A percentile compares a stretch with the other conserved stretches of the same genome.
These are phyloP conservation scores for Brasenia schreberi DNA, from an alignment of 164 flowering plant genomes.

Conservation along the genomic window DNA sequence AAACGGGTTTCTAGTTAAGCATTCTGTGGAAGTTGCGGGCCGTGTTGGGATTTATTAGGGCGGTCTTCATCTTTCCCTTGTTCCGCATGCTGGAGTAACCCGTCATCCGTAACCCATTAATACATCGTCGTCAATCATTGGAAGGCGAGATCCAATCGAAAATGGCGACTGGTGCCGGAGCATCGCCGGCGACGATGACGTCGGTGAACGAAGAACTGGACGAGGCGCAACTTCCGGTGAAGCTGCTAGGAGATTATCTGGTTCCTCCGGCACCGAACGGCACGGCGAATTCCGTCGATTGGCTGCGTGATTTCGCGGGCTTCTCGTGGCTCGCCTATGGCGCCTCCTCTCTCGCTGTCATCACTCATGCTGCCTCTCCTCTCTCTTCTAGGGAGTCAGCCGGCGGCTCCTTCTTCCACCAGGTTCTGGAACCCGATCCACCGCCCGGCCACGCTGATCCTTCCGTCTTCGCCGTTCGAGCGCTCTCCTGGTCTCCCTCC, in stretches of 20 bases:
- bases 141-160: no score
- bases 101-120: no score
- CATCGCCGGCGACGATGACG: no score
- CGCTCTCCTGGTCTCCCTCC: constrained; percentile 52
- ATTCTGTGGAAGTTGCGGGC: no score
- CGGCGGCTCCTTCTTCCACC: constrained; percentile 45
- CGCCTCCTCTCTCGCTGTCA: constrained; percentile 73
- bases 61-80: no score
- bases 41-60: no score
- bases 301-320: constrained; percentile 53
- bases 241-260: neutral
- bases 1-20: no score
- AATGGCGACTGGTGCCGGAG: no score
- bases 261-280: neutral
- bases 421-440: constrained; percentile 45
- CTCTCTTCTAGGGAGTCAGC: constrained; percentile 44
- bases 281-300: constrained; percentile 29
- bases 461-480: constrained; percentile 11
- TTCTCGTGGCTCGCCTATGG: constrained; percentile 90
- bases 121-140: no score
- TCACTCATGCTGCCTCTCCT: constrained; percentile 84
- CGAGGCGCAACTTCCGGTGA: neutral
- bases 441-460: constrained; percentile 4
- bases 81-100: no score
- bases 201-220: no score